Base-by-base conservation (phyloP, 192 early-diverging fungal genomes). In the Coemansia reversa region DNA sequence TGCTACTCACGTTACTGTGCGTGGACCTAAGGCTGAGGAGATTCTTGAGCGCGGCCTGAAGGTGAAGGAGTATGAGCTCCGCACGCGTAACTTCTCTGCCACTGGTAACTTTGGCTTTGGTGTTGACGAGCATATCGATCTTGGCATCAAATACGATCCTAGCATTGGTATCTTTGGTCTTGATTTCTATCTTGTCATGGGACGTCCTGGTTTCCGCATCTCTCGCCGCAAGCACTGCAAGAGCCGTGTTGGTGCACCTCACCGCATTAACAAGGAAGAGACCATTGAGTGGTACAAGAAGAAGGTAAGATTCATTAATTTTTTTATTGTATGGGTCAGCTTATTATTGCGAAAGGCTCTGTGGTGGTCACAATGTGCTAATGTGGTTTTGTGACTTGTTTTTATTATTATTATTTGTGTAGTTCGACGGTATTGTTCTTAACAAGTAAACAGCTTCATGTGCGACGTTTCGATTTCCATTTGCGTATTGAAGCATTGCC, bases 61-160 rank as follows among this genome's bases (percentile, higher is more conserved):
- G 91, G 97, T 99, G 80, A 97, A 96, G 91, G 97, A 99, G 83
- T 99, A 95, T 88, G 97, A 99, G 85, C 85, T 99, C 45, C 88
- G 88, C 80, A 85, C 85, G 54, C 76, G 87, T 82, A 99, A 99
- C 93, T 99, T 98, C 87, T 96, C 93, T 33, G 87, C 80, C 53
- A 97, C 94, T 62, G 97, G 97, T 60, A 98, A 99, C 93, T 99
- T 99, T 74, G 97, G 97, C 74, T 99, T 98, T 85, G 97, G 97
- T 95, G 93, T 99, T 86, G 91, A 97, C 79, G 97, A 99, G 87
- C 97, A 99, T 90, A 99, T 99, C 72, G 97, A 98, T 87, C 88
- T 99, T 83, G 96, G 95, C 81, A 98, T 99, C 89, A 98, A 99
- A 90, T 98, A 98, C 86, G 97, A 97, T 84, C 94, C 96, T 63